Percentiles rank a stretch among this genome's conserved stretches.
Evolutionary conservation across 2,329 filamentous ascomycete species (phyloP).

Genomic region (Corynespora cassiicola): DNA sequence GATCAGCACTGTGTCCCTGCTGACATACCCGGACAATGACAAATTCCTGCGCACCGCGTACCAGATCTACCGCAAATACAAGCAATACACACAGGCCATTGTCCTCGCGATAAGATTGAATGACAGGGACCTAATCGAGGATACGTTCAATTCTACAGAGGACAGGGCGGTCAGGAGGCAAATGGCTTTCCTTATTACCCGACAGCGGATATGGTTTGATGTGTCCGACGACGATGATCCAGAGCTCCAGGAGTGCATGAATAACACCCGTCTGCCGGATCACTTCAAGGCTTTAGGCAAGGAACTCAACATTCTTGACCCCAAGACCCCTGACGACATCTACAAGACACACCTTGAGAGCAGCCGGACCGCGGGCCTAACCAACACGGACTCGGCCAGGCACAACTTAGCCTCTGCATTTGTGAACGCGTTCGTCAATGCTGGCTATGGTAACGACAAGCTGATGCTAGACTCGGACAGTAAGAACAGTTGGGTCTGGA

Average conservation of each 20-base stretch:
- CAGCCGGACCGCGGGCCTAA: conserved; percentile 88
- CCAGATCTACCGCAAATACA: conserved; percentile 90
- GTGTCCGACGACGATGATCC: conserved; percentile 74
- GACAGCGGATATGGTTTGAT: conserved; percentile 87
- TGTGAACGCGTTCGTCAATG: conserved; percentile 96
- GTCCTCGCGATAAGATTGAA: conserved; percentile 93
- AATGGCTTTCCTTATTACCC: conserved; percentile 88
- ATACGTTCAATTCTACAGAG: conserved; percentile 79
- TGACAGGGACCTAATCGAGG: conserved; percentile 80
- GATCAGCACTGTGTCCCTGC: conserved; percentile 95
- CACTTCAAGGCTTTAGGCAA: conserved; percentile 95
- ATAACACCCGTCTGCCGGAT: conserved; percentile 85
- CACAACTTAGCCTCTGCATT: conserved; percentile 97
- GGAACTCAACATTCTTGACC: conserved; percentile 95
- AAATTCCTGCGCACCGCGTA: conserved; percentile 93
- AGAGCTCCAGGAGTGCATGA: conserved; percentile 81
- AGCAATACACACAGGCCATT: conserved; percentile 91
- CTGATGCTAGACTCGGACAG: conserved; percentile 89
- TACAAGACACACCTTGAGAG: conserved; percentile 99
- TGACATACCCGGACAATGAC: conserved; percentile 97
- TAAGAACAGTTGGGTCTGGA: conserved; percentile 97
- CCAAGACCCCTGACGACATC: conserved; percentile 96
- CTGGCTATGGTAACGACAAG: conserved; percentile 94
- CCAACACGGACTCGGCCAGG: conserved; percentile 91
- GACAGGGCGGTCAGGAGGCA: conserved; percentile 90